Evolutionary conservation across 495 filamentous ascomycete genomes (phyloP).

Genomic region (Daldinia caldariorum): DNA sequence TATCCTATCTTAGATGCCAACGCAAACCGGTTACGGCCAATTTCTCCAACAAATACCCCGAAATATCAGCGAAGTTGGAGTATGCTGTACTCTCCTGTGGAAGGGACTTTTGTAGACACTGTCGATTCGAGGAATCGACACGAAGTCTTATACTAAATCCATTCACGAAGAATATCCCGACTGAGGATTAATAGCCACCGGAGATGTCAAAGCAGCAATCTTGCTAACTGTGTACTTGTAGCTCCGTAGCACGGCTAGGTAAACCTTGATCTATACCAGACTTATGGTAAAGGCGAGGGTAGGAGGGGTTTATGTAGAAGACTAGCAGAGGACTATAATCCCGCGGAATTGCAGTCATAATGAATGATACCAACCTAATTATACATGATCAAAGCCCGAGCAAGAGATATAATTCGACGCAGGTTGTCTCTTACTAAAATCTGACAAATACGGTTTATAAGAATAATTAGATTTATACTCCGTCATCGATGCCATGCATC

Average conservation of each 20-base stretch:
- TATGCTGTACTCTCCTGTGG: slow-evolving; percentile 5
- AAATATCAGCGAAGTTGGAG: slow-evolving; percentile 17
- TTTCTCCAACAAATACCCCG: slow-evolving; percentile 6
- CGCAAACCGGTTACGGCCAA: slow-evolving; percentile 15
- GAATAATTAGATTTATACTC: slow-evolving; percentile 17
- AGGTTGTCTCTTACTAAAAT: slow-evolving; percentile 18
- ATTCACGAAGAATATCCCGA: slow-evolving; percentile 5
- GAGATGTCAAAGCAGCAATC: slow-evolving; percentile 27
- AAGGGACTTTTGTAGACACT: slow-evolving; percentile 4
- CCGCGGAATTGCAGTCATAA: slow-evolving; percentile 34
- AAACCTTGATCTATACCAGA: slow-evolving; percentile 2
- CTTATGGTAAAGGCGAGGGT: slow-evolving; percentile 16
- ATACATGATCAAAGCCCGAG: slow-evolving; percentile 35
- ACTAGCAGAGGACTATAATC: slow-evolving; percentile 30
- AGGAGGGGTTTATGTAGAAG: slow-evolving; percentile 19
- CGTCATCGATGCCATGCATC: slow-evolving; percentile 34
- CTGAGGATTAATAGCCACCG: slow-evolving; percentile 9
- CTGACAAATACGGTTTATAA: slow-evolving; percentile 39
- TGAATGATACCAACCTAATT: slow-evolving; percentile 16
- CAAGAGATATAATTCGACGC: slow-evolving; percentile 33
- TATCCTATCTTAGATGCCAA: slow-evolving; percentile 1
- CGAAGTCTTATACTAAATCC: slow-evolving; percentile 12
- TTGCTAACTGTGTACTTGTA: slow-evolving; percentile 32
- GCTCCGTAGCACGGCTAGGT: slow-evolving; percentile 14
- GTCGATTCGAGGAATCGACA: slow-evolving; percentile 11